phyloP scores from a whole-genome alignment of 306 rosid genomes.

The Abrus pulchellus region DNA sequence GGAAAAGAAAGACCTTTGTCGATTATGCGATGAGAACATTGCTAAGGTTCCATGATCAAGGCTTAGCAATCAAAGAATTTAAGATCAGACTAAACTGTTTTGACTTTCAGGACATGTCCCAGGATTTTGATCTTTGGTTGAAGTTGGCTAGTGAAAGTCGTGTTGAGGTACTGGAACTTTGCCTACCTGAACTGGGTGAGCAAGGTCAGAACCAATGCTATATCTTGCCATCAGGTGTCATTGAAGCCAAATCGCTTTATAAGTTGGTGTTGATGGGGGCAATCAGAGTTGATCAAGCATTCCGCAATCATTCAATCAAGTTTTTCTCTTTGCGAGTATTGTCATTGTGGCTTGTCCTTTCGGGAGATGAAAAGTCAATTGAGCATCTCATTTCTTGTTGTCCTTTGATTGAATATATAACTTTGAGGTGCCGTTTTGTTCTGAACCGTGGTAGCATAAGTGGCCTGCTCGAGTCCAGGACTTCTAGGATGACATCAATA shows the following conservation, averaged over 20 bases:
- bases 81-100: background rate
- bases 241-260: conserved; percentile 41
- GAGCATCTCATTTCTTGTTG: conserved; percentile 46
- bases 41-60: conserved; percentile 16
- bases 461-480: background rate
- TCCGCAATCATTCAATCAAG: conserved; percentile 33
- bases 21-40: conserved; percentile 42
- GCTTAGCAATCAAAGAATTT: conserved; percentile 39
- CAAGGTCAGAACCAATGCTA: background rate
- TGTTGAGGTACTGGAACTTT: conserved; percentile 41
- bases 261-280: conserved; percentile 35
- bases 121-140: conserved; percentile 47
- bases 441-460: background rate
- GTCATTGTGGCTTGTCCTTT: background rate
- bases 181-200: background rate
- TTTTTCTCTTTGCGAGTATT: conserved; percentile 34
- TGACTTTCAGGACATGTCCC: background rate
- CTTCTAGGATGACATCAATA: conserved; percentile 14
- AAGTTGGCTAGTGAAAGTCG: conserved; percentile 42
- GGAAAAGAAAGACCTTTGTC: conserved; percentile 28
- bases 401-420: conserved; percentile 39
- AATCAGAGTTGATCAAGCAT: conserved; percentile 5
- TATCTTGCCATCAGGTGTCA: conserved; percentile 20
- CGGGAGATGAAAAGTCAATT: conserved; percentile 4
- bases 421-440: conserved; percentile 3